Evolutionary conservation across 257 asterid species (phyloP).

Genomic region (Nyctanthes arbortristis): DNA sequence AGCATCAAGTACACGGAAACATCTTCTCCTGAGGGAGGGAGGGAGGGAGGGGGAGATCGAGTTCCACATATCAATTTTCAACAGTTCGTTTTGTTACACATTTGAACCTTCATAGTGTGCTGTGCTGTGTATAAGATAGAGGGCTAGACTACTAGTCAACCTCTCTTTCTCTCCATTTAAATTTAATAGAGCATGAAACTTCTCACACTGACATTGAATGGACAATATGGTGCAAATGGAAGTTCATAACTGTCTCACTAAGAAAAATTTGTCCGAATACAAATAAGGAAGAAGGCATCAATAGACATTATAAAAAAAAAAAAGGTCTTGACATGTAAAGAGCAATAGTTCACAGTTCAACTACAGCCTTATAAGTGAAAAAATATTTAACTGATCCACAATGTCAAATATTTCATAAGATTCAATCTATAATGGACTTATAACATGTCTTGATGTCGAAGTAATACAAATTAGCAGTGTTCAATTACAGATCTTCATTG

Average conservation of each 20-base stretch:
- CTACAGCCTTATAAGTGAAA: neutral
- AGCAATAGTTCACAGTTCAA: neutral
- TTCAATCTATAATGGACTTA: neutral
- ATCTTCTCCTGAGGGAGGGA: neutral
- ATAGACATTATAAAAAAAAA: neutral
- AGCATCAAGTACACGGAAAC: neutral
- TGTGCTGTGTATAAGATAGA: neutral
- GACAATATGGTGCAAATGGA: neutral
- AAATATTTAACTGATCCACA: neutral
- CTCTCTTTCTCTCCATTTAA: neutral
- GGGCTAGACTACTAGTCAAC: neutral
- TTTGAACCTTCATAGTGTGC: neutral
- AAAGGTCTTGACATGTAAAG: neutral
- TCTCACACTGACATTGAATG: neutral
- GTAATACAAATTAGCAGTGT: constrained; percentile 9
- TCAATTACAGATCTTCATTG: neutral
- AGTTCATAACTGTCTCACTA: neutral
- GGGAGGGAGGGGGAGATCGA: neutral
- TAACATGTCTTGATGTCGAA: constrained; percentile 2
- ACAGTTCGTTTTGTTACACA: neutral
- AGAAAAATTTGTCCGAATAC: neutral
- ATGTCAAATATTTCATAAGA: constrained; percentile 2
- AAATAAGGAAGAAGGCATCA: neutral
- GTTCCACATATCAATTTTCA: neutral
- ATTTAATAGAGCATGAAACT: neutral